Evolutionary conservation across 805 yeast species (phyloP).

Genomic region (Saccharomycopsis babjevae): DNA sequence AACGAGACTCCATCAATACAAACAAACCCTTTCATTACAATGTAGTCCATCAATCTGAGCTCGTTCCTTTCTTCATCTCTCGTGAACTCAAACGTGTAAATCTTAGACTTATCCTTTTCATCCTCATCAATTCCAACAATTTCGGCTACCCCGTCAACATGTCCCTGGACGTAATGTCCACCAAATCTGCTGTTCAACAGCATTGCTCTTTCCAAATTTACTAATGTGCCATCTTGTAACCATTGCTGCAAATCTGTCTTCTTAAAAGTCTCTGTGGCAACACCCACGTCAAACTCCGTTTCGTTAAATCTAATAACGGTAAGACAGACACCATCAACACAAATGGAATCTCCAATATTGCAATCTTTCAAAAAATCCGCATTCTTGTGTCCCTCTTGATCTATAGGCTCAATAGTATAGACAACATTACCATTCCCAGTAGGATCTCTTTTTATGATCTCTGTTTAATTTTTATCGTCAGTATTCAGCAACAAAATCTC

Average conservation of each 20-base stretch:
- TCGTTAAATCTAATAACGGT: slow-evolving; percentile 76
- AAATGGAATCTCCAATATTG: slow-evolving; percentile 88
- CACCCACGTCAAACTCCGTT: slow-evolving; percentile 70
- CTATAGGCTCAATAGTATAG: background rate
- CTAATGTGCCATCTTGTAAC: slow-evolving; percentile 47
- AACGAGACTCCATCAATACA: slow-evolving; percentile 89
- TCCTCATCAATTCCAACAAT: slow-evolving; percentile 48
- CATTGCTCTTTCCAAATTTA: slow-evolving; percentile 90
- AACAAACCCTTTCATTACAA: slow-evolving; percentile 93
- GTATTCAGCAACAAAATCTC: background rate
- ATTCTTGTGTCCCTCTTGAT: background rate
- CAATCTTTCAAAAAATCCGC: slow-evolving; percentile 56
- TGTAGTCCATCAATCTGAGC: slow-evolving; percentile 39
- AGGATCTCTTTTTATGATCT: background rate
- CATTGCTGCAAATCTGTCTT: slow-evolving; percentile 59
- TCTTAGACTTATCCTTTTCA: slow-evolving; percentile 56
- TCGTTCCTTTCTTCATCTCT: slow-evolving; percentile 29
- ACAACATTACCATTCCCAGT: slow-evolving; percentile 4
- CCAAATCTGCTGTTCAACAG: slow-evolving; percentile 60
- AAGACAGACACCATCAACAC: slow-evolving; percentile 80
- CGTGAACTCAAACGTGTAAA: slow-evolving; percentile 62
- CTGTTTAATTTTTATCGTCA: background rate
- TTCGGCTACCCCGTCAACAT: slow-evolving; percentile 79
- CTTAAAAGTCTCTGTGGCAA: slow-evolving; percentile 85
- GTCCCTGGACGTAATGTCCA: slow-evolving; percentile 97